phyloP scores from a whole-genome alignment of 805 yeast genomes.

The Ogataea salicorniae region DNA sequence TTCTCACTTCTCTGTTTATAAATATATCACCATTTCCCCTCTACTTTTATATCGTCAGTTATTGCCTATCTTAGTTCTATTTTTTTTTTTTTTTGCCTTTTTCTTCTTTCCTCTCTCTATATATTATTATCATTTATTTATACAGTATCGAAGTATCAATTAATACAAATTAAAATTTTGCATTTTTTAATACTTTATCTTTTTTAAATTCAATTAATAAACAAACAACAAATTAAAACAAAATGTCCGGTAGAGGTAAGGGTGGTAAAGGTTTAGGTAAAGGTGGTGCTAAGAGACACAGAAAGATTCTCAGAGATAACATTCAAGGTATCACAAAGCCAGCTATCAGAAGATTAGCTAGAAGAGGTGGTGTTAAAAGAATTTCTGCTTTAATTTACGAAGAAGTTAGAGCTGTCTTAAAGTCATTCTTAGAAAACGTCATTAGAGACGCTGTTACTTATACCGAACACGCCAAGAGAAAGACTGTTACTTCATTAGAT shows the following conservation, averaged over 20 bases:
- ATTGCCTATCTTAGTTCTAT: not conserved
- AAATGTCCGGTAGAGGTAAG: constrained; percentile 99
- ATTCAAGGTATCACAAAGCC: constrained; percentile 99
- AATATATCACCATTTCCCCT: constrained; percentile 1
- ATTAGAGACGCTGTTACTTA: constrained; percentile 99
- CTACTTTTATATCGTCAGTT: not conserved
- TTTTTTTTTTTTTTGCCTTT: not conserved
- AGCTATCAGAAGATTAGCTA: constrained; percentile 99
- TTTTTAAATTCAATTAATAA: not conserved
- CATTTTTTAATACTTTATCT: not conserved
- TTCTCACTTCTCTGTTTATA: not conserved
- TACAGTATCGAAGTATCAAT: not conserved
- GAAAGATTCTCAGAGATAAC: constrained; percentile 99
- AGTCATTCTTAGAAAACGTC: constrained; percentile 93
- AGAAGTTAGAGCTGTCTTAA: constrained; percentile 96
- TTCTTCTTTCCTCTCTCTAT: not conserved
- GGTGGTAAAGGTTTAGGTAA: constrained; percentile 99
- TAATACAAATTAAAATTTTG: not conserved
- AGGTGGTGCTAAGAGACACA: constrained; percentile 99
- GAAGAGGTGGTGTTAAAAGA: constrained; percentile 99
- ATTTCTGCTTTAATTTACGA: constrained; percentile 97
- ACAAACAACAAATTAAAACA: constrained; percentile 13
- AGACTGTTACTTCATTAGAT: constrained; percentile 98
- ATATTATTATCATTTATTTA: not conserved
- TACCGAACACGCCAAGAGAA: constrained; percentile 99